Evolutionary conservation across 1,139 yeast species (phyloP), one percentile per base, ranked within the genome.

Genomic region (Sugiyamaella paludigena): DNA sequence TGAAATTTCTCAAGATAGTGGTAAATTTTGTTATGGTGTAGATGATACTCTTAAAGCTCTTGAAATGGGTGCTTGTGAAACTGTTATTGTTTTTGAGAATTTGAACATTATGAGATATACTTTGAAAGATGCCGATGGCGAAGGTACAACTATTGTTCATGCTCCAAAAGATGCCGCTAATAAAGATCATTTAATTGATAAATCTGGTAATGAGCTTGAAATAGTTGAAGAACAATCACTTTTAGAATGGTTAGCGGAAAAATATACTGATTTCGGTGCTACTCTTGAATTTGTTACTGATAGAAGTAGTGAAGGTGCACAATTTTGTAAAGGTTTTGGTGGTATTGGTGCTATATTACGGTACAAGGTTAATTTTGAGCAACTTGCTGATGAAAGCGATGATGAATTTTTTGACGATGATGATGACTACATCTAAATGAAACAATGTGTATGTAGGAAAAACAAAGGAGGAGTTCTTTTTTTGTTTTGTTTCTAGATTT

Each of bases 191-290:
- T 77, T 84, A 63, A 64, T 83, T 51, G 97, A 91, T 73, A 87
- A 85, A 70, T 80, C 79, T 52, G 98, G 97, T 47, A 76, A 80
- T 43, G 97, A 91, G 68, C 84, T 91, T 83, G 98, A 91, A 69
- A 74, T 84, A 49, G 78, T 84, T 36, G 81, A 81, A 55, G 97
- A 91, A 69, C 84, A 83, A 71, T 79, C 87, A 40, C 78, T 92
- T 65, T 79, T 92, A 60, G 98, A 92, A 73, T 92, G 98, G 98
- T 78, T 92, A 58, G 98, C 98, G 42, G 98, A 91, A 73, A 87
- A 88, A 72, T 92, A 92, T 74, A 87, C 84, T 69, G 86, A 79
- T 61, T 92, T 79, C 63, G 98, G 98, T 79, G 96, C 98, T 48
- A 83, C 85, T 56, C 79, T 92, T 61, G 98, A 92, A 73, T 92